These are phyloP conservation scores for Apiotrichum akiyoshidainum DNA, from an alignment of 1,284 basidiomycete genomes.

Conservation along the genomic window DNA sequence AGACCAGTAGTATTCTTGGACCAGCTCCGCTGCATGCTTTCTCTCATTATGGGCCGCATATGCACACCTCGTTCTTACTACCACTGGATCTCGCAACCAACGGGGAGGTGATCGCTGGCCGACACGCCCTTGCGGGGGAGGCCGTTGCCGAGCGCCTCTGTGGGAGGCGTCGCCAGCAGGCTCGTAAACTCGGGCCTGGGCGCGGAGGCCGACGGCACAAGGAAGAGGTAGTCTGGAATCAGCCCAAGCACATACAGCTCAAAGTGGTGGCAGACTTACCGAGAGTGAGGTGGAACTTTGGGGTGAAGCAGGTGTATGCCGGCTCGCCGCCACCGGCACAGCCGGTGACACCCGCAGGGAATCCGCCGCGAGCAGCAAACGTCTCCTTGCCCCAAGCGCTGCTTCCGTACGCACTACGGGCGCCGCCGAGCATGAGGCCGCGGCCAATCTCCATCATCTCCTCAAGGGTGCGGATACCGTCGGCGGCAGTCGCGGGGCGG, in stretches of 20 bases:
- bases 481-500: conserved; percentile 59
- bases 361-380: conserved; percentile 56
- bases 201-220: conserved; percentile 43
- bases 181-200: conserved; percentile 56
- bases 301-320: conserved; percentile 48
- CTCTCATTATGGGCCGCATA: no score
- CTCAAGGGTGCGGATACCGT: conserved; percentile 67
- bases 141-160: conserved; percentile 66
- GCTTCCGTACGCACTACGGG: conserved; percentile 55
- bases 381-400: conserved; percentile 46
- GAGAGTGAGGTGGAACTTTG: conserved; percentile 68
- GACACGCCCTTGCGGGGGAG: conserved; percentile 75
- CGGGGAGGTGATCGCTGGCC: conserved; percentile 81
- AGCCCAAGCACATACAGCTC: conserved; percentile 6
- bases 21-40: no score
- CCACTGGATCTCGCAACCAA: conserved; percentile 53
- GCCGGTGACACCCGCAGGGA: conserved; percentile 49
- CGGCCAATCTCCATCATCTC: conserved; percentile 62
- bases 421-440: conserved; percentile 31
- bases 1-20: no score
- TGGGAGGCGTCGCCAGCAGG: conserved; percentile 64
- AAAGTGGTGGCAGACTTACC: conserved; percentile 53
- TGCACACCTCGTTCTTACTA: not conserved
- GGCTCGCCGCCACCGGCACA: conserved; percentile 63
- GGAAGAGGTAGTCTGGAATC: conserved; percentile 78